A percentile compares a stretch with the other conserved stretches of the same genome.
phyloP scores from a whole-genome alignment of 2,329 filamentous ascomycete species.

The Parastagonospora nodorum region DNA sequence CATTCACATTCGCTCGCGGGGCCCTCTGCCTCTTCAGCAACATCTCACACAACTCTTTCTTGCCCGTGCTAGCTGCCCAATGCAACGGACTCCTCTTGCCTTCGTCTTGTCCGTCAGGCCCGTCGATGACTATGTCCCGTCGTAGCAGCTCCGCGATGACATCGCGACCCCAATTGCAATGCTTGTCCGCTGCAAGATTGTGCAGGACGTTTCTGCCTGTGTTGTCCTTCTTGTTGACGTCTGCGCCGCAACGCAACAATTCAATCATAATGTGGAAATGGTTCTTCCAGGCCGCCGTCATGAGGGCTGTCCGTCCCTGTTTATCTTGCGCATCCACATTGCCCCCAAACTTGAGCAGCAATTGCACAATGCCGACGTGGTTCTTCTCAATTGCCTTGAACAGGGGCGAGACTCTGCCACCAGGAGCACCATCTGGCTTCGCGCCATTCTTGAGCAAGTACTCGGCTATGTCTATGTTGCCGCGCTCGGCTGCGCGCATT shows the following conservation, averaged over 20 bases:
- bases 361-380: conserved; percentile 33
- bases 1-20: conserved; percentile 40
- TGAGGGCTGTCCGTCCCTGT: conserved; percentile 43
- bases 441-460: conserved; percentile 41
- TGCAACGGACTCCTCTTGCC: conserved; percentile 60
- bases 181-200: conserved; percentile 48
- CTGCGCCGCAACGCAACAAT: conserved; percentile 44
- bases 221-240: conserved; percentile 46
- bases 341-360: conserved; percentile 39
- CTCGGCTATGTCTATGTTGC: conserved; percentile 35
- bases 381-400: conserved; percentile 41
- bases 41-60: conserved; percentile 55
- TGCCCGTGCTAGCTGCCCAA: conserved; percentile 64
- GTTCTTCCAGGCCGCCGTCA: conserved; percentile 45
- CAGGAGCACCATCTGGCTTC: conserved; percentile 40
- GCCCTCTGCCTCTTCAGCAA: conserved; percentile 46
- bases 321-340: conserved; percentile 43
- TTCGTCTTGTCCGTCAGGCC: conserved; percentile 48
- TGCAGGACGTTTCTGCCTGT: conserved; percentile 42
- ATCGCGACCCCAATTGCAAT: conserved; percentile 55
- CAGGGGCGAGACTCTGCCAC: conserved; percentile 36
- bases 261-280: conserved; percentile 41
- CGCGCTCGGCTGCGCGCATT: conserved; percentile 42
- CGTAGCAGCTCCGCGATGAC: conserved; percentile 50
- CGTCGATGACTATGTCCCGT: conserved; percentile 49